Percentiles rank a stretch among this genome's conserved stretches.
Conservation (phyloP, 2,329 filamentous ascomycete species). For the Calonectria fujianensis region DNA sequence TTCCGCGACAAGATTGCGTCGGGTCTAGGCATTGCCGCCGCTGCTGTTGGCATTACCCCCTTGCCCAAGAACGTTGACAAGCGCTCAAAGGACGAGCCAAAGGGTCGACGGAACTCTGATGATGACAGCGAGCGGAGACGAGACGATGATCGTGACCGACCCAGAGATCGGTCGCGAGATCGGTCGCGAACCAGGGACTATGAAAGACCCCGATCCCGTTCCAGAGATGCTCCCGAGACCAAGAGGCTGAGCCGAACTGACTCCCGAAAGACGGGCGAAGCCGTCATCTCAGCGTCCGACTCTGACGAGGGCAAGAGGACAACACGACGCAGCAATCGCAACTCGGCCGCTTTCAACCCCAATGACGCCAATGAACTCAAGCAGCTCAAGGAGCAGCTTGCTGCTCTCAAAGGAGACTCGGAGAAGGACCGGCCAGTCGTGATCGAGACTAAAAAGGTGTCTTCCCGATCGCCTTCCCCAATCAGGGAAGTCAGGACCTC, state of each 20-base stretch:
- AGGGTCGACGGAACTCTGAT: conserved; percentile 57
- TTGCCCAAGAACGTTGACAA: conserved; percentile 63
- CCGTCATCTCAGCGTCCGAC: conserved; percentile 59
- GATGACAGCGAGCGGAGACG: conserved; percentile 55
- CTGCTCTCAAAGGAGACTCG: conserved; percentile 61
- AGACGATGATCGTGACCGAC: conserved; percentile 48
- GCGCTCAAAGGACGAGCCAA: conserved; percentile 57
- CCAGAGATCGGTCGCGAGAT: conserved; percentile 44
- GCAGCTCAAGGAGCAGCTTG: conserved; percentile 70
- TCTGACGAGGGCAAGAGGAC: conserved; percentile 65
- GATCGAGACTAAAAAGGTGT: conserved; percentile 51
- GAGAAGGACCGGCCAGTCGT: conserved; percentile 49
- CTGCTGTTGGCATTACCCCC: conserved; percentile 66
- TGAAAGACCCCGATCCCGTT: conserved; percentile 43
- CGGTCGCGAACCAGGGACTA: conserved; percentile 48
- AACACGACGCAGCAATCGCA: conserved; percentile 62
- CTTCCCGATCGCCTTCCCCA: conserved; percentile 50
- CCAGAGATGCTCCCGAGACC: conserved; percentile 40
- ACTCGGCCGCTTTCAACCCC: conserved; percentile 69
- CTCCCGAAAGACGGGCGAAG: conserved; percentile 61
- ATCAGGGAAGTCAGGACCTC: conserved; percentile 39
- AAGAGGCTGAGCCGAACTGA: conserved; percentile 61
- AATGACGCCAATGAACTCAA: conserved; percentile 71
- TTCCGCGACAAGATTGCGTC: conserved; percentile 69
- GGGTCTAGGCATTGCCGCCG: conserved; percentile 69